Evolutionary conservation across 2,329 filamentous ascomycete species (phyloP).

Genomic region (Colletotrichum musae): DNA sequence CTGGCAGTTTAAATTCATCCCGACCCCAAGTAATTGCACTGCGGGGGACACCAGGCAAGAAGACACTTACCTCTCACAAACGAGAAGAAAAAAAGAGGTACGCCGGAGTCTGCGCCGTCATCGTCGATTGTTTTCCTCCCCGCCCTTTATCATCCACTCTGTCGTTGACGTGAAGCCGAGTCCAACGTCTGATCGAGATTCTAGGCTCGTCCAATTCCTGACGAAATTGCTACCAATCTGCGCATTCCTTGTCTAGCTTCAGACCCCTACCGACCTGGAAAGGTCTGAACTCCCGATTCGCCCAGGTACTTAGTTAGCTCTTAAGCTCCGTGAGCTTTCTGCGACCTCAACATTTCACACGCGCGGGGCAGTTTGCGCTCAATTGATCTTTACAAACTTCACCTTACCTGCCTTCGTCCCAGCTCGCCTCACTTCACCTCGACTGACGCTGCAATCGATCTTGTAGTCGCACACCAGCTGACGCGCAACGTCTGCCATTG

Average conservation of each 20-base stretch:
- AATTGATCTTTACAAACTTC: constrained; percentile 8
- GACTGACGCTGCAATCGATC: constrained; percentile 17
- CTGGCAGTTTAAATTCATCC: constrained; percentile 20
- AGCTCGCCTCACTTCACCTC: neutral
- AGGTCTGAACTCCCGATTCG: constrained; percentile 31
- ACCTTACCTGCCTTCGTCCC: neutral
- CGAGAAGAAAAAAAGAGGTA: neutral
- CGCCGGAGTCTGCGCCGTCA: neutral
- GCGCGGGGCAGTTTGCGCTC: constrained; percentile 22
- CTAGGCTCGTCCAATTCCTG: constrained; percentile 30
- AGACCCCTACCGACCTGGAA: constrained; percentile 39
- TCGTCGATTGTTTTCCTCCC: constrained; percentile 1
- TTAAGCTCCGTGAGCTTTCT: constrained; percentile 13
- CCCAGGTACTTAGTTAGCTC: constrained; percentile 32
- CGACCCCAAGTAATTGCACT: constrained; percentile 17
- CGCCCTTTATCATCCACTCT: constrained; percentile 13
- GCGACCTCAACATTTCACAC: constrained; percentile 37
- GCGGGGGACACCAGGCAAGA: constrained; percentile 13
- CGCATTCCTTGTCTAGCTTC: constrained; percentile 38
- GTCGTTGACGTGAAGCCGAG: constrained; percentile 5
- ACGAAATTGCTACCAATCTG: constrained; percentile 39
- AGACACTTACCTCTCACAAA: constrained; percentile 1
- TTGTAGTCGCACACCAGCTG: constrained; percentile 10
- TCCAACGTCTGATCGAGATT: constrained; percentile 31
- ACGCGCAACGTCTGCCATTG: constrained; percentile 24